Evolutionary conservation across 306 rosid species (phyloP).

Genomic region (Medicago arabica): DNA sequence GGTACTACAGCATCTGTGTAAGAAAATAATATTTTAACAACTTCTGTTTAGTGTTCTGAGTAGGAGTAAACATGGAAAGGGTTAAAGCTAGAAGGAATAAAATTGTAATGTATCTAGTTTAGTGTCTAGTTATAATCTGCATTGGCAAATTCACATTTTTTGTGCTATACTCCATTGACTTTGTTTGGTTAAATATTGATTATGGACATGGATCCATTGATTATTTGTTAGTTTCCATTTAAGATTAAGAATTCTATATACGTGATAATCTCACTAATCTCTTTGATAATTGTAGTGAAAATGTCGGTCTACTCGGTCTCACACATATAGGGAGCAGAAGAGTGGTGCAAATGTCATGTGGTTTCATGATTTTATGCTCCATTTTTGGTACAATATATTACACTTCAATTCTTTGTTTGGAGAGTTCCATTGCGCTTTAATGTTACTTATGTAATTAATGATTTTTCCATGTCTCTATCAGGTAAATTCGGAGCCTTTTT

Average conservation of each 20-base stretch:
- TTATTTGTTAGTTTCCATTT: too few relatives aligned
- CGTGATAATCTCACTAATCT: constrained; percentile 14
- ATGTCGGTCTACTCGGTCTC: constrained; percentile 91
- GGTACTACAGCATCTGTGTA: constrained; percentile 96
- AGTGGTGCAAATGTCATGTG: constrained; percentile 90
- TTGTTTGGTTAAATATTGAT: background rate
- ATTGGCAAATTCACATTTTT: background rate
- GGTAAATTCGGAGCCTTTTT: constrained; percentile 97
- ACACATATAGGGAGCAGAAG: constrained; percentile 95
- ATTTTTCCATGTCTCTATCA: constrained; percentile 48
- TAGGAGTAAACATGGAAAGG: too few relatives aligned
- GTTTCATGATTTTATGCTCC: constrained; percentile 90
- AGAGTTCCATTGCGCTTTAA: constrained; percentile 3
- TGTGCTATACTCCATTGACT: background rate
- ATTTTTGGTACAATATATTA: constrained; percentile 70
- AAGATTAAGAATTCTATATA: background rate
- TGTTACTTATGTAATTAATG: constrained; percentile 13
- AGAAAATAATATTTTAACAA: constrained; percentile 44
- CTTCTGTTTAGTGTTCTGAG: background rate
- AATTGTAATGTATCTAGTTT: too few relatives aligned
- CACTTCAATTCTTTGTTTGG: background rate
- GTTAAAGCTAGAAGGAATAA: too few relatives aligned
- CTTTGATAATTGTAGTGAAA: constrained; percentile 69
- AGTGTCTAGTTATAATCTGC: constrained; percentile 9
- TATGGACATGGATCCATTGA: too few relatives aligned